These are phyloP conservation scores for Phytophthora sansomeana DNA, from an alignment of 352 stramenopile genomes.

Conservation along the genomic window DNA sequence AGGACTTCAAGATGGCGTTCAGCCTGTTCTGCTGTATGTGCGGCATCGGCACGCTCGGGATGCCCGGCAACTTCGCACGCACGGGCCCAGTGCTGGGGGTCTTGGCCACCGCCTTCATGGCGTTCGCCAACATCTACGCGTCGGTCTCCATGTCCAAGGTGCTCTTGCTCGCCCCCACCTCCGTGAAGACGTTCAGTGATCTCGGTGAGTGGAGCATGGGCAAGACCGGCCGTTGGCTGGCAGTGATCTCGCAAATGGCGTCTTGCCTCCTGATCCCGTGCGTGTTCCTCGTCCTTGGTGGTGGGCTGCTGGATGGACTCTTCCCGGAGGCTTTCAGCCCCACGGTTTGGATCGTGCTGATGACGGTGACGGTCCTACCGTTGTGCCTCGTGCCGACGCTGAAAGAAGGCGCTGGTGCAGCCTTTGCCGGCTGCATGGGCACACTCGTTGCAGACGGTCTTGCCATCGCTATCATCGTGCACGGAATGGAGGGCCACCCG, in stretches of 20 bases:
- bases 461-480: conserved; percentile 50
- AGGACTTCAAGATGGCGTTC: conserved; percentile 55
- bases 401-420: too few relatives aligned
- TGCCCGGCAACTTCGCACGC: conserved; percentile 63
- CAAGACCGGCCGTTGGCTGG: conserved; percentile 52
- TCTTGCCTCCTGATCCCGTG: conserved; percentile 50
- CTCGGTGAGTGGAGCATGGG: conserved; percentile 67
- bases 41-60: conserved; percentile 66
- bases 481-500: conserved; percentile 59
- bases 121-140: conserved; percentile 67
- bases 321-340: conserved; percentile 56
- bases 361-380: conserved; percentile 55
- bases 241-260: conserved; percentile 58
- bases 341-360: conserved; percentile 66
- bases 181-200: conserved; percentile 65
- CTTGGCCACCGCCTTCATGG: conserved; percentile 64
- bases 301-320: conserved; percentile 47
- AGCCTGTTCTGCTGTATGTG: conserved; percentile 62
- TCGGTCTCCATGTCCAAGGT: conserved; percentile 60
- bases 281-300: conserved; percentile 33
- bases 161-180: conserved; percentile 53
- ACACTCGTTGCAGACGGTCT: conserved; percentile 46
- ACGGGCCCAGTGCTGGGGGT: conserved; percentile 50
- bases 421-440: too few relatives aligned
- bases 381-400: conserved; percentile 14